Percentiles rank a stretch among this genome's conserved stretches.
Evolutionary conservation across 2,329 filamentous ascomycete genomes (phyloP).

Genomic region (Aspergillus sp.): DNA sequence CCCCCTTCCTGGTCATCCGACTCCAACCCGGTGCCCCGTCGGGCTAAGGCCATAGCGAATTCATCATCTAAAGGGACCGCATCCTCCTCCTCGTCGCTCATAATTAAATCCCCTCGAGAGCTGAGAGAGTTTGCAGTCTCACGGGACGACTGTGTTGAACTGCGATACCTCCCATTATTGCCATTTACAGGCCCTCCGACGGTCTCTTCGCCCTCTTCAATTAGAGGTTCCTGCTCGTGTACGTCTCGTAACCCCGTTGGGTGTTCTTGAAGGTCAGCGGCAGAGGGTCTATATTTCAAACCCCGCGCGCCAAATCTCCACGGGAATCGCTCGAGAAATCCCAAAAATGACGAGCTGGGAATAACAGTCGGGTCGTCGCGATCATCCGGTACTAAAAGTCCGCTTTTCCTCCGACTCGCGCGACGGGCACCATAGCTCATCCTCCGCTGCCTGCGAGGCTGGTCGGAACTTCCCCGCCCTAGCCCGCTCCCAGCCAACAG

Average conservation of each 20-base stretch:
- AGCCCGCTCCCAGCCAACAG: slow-evolving; percentile 68
- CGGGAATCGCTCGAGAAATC: slow-evolving; percentile 79
- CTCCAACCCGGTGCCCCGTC: slow-evolving; percentile 59
- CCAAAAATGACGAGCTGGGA: slow-evolving; percentile 78
- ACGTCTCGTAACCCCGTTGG: slow-evolving; percentile 57
- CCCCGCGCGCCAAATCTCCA: slow-evolving; percentile 79
- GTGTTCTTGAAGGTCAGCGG: slow-evolving; percentile 86
- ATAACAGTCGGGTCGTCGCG: slow-evolving; percentile 79
- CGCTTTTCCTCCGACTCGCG: slow-evolving; percentile 58
- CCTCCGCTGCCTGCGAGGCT: slow-evolving; percentile 71
- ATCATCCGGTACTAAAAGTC: slow-evolving; percentile 50
- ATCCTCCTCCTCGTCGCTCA: slow-evolving; percentile 90
- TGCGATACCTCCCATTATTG: slow-evolving; percentile 56
- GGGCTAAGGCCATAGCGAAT: slow-evolving; percentile 74
- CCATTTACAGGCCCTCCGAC: slow-evolving; percentile 20
- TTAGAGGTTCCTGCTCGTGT: slow-evolving; percentile 68
- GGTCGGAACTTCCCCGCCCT: slow-evolving; percentile 47
- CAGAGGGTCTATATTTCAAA: slow-evolving; percentile 84
- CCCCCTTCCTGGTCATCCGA: slow-evolving; percentile 71
- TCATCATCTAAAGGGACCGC: slow-evolving; percentile 91
- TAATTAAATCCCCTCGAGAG: slow-evolving; percentile 85
- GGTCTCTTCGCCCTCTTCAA: slow-evolving; percentile 60
- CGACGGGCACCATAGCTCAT: slow-evolving; percentile 87
- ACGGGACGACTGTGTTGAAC: slow-evolving; percentile 75
- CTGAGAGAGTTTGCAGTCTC: slow-evolving; percentile 83